Evolutionary conservation across 352 stramenopile genomes (phyloP).

Genomic region (Phytophthora pluvialis): DNA sequence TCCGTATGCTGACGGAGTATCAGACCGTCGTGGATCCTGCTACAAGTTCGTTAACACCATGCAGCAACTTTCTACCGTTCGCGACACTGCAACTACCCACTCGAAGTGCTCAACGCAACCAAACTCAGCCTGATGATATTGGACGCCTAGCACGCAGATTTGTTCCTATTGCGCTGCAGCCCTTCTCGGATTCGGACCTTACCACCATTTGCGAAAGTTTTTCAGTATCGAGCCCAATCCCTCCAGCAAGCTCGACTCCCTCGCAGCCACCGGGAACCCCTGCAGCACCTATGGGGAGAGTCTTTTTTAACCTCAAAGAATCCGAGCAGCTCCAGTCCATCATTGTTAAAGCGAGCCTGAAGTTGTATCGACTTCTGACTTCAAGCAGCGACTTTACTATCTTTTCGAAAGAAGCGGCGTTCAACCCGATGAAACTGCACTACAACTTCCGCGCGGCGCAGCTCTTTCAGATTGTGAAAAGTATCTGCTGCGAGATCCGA

Average conservation of each 20-base stretch:
- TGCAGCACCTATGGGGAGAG: background rate
- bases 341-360: constrained; percentile 64
- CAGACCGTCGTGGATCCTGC: constrained; percentile 46
- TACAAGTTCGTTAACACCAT: constrained; percentile 38
- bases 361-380: constrained; percentile 53
- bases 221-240: background rate
- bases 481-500: constrained; percentile 48
- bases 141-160: constrained; percentile 41
- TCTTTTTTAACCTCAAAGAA: constrained; percentile 33
- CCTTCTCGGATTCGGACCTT: constrained; percentile 52
- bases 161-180: constrained; percentile 39
- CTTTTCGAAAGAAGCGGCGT: constrained; percentile 8
- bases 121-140: constrained; percentile 16
- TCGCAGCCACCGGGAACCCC: background rate
- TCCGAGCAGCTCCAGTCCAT: constrained; percentile 40
- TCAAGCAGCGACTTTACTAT: constrained; percentile 40
- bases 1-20: constrained; percentile 56
- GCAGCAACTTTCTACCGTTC: constrained; percentile 36
- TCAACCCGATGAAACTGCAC: constrained; percentile 48
- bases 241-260: background rate
- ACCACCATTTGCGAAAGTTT: constrained; percentile 56
- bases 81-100: constrained; percentile 33
- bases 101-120: background rate
- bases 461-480: constrained; percentile 53
- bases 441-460: constrained; percentile 54